Base-by-base conservation (phyloP, 148 eudicot species). In the Persicaria tinctoria region DNA sequence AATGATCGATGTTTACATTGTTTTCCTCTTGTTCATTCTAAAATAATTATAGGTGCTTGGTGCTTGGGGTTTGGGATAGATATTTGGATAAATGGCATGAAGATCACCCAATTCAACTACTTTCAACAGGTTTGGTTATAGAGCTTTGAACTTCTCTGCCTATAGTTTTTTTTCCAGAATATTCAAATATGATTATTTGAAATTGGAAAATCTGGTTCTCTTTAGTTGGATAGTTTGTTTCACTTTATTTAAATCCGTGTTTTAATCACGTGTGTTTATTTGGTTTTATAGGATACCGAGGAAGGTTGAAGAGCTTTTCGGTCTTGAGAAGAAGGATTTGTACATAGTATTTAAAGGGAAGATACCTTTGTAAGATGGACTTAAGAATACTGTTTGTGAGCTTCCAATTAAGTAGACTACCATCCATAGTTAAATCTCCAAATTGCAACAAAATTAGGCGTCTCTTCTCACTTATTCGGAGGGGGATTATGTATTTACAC, bases 31-130 rank as follows among this genome's bases (percentile, higher is more conserved):
- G 32, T 70, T 70, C 49, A 57, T 75, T 78, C 71, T 20, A 75
- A 76, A 51, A 20, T 79, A 68, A 75, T 73, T 55, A 23, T 84
- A 96, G 99, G 99, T 96, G 72, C 96, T 96, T 77, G 99, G 99
- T 82, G 99, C 99, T 54, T 96, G 99, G 99, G 99, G 99, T 79
- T 88, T 96, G 85, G 99, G 99, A 79, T 96, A 97, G 99, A 96
- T 85, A 86, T 96, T 69, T 96, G 99, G 99, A 92, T 96, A 97
- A 97, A 96, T 83, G 99, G 99, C 55, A 96, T 96, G 99, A 97
- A 96, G 85, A 85, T 96, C 78, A 96, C 99, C 20, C 99, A 96
- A 73, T 96, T 96, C 78, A 96, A 97, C 49, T 96, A 96, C 91
- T 92, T 96, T 83, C 99, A 96, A 83, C 99, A 92, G 99, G 99